Evolutionary conservation across 1,284 basidiomycete genomes (phyloP), one percentile per base, ranked within the genome.

Genomic region (Sporisorium sorghi): DNA sequence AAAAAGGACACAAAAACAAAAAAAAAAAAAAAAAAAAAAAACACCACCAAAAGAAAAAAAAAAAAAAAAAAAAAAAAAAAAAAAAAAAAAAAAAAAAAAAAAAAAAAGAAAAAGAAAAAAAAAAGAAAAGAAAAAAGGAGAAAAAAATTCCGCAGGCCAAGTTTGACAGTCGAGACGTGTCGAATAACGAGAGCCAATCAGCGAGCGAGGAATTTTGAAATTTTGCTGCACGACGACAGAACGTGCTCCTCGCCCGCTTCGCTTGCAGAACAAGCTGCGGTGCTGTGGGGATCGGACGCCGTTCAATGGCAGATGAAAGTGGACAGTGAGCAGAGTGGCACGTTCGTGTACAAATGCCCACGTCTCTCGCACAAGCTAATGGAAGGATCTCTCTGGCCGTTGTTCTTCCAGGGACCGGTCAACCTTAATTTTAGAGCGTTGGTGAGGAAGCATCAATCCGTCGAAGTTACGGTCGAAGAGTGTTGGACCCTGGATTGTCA

Each of bases 151-250:
- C 5, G 19, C 21, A 19, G 30, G 61, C 61, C 49, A 32, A 58
- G 43, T 64, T 64, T 28, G 62, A 64, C 62, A 64, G 62, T 47
- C 51, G 47, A 47, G 33, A 26, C 26, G 30, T 35, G 21, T 33
- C 42, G 10, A 60, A 40, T 7, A 51, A 49, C n/a, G 47, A 28
- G 28, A 40, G 35, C 53, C 54, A 63, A 63, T 51, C 48, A 57
- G 32, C 17, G 15, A 6, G 39, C 26, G 26, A 47, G 24, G 17
- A 51, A 30, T 53, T 50, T 46, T 17, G 30, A 46, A 46, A 28
- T n/a, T 46, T 40, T n/a, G 37, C 46, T 58, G 64, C 58, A 67
- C 24, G 15, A 40, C 11, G 17, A n/a, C 19, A 42, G 58, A 67
- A 67, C 64, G 64, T 67, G 64, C 48, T 44, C 63, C 9, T 28